A percentile compares a stretch with the other conserved stretches of the same genome.
phyloP scores from a whole-genome alignment of 805 yeast species.

The Danielozyma ontarioensis region DNA sequence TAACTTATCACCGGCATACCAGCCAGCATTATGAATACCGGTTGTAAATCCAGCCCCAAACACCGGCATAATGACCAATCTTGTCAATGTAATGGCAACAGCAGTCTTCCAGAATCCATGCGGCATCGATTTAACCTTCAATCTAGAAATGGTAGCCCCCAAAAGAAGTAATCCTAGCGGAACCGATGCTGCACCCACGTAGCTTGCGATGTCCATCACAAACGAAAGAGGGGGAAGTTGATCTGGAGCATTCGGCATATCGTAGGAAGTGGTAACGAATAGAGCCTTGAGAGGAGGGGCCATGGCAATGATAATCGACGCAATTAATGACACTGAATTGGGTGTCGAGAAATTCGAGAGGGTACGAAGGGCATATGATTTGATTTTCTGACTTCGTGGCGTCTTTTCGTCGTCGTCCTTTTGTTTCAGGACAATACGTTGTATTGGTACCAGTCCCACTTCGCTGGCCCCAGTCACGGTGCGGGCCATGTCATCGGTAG shows the following conservation, averaged over 20 bases:
- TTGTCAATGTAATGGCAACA: slow-evolving; percentile 46
- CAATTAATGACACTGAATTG: slow-evolving; percentile 63
- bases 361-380: slow-evolving; percentile 8
- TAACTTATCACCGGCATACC: slow-evolving; percentile 58
- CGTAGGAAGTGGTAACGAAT: slow-evolving; percentile 49
- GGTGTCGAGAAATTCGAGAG: slow-evolving; percentile 61
- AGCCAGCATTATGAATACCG: slow-evolving; percentile 54
- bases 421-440: no score
- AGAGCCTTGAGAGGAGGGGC: slow-evolving; percentile 64
- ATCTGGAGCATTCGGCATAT: slow-evolving; percentile 79
- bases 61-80: slow-evolving; percentile 71
- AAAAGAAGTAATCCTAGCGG: slow-evolving; percentile 78
- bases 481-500: slow-evolving; percentile 12
- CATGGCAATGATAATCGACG: slow-evolving; percentile 66
- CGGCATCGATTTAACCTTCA: slow-evolving; percentile 56
- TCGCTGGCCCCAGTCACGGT: slow-evolving; percentile 18
- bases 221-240: slow-evolving; percentile 77
- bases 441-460: slow-evolving; percentile 10
- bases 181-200: slow-evolving; percentile 82
- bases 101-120: slow-evolving; percentile 70
- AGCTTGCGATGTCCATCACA: slow-evolving; percentile 72
- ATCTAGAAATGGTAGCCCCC: slow-evolving; percentile 84
- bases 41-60: slow-evolving; percentile 61
- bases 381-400: no score
- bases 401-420: not conserved